Conservation (phyloP, 768 basidiomycete species). For the Lentinula sp. region DNA sequence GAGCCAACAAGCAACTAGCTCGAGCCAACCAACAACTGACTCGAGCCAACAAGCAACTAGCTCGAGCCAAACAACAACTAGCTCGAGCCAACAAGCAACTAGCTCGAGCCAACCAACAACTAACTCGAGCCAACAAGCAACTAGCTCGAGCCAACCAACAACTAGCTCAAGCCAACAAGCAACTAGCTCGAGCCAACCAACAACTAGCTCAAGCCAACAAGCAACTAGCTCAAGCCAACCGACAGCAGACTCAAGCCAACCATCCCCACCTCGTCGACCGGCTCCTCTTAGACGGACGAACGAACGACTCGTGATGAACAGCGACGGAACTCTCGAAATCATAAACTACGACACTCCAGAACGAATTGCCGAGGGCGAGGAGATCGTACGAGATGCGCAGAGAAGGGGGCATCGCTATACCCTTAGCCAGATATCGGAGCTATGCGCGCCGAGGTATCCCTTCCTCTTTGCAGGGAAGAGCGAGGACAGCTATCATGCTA, state of each 20-base stretch:
- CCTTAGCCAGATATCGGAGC: not conserved
- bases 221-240: not conserved
- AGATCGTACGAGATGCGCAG: not conserved
- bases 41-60: not conserved
- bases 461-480: not conserved
- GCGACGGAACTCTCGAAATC: not conserved
- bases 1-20: not conserved
- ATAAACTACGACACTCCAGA: not conserved
- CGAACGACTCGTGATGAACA: not conserved
- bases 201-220: not conserved
- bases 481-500: not conserved
- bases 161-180: not conserved
- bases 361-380: not conserved
- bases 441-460: not conserved
- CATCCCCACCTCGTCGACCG: not conserved
- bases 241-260: not conserved
- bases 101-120: not conserved
- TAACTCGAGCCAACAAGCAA: not conserved
- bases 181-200: not conserved
- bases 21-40: not conserved
- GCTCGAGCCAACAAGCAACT: not conserved
- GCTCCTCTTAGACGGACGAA: not conserved
- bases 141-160: not conserved
- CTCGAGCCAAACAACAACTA: not conserved
- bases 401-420: not conserved